Base-by-base conservation (phyloP, 306 rosid species). In the Canavalia ensiformis region DNA sequence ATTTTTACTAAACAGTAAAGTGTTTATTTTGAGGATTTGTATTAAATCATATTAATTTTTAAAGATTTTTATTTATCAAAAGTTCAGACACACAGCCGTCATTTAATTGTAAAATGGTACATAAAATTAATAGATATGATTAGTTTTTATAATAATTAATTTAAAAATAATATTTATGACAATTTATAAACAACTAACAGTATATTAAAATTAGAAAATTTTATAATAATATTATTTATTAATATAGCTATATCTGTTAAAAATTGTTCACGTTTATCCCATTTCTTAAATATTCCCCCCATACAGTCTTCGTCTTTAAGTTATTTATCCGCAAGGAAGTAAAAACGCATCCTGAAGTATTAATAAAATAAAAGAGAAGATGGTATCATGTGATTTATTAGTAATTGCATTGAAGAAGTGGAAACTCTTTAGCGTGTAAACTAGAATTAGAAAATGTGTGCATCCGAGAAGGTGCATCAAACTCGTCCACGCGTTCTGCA, bases 341-440 rank as follows among this genome's bases (percentile, higher is more conserved):
- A 7, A 31, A 60, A 29, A 35, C 25, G 68, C 29, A 34, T 63
- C 46, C 10, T 11, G 45, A 35, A 63, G 18, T 63, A 12, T 12
- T 0, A 34, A 34, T 12, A 34, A 63, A 63, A 34, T 3, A 59
- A 45, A 59, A 59, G 10, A 33, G 13, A 33, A 63, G 8, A 62
- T 63, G 10, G 12, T 31, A 3, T 6, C 63, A 46, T 63, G 63
- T 76, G 39, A 63, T 63, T 47, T 76, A 62, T 76, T 62, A 18
- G 34, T 47, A 18, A 76, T 8, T 1, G 12, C 33, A 63, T 8
- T 34, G 29, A 34, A 0, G 11, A 46, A 29, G 28, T n/a, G 63
- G 64, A 37, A 77, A 78, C 6, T 8, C 51, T 34, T 5, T 37
- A 18, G 25, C 65, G 64, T 77, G 74, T 42, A 12, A 54, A 66